Conservation (phyloP, 331 rosid species). For the Malus hybrid region DNA sequence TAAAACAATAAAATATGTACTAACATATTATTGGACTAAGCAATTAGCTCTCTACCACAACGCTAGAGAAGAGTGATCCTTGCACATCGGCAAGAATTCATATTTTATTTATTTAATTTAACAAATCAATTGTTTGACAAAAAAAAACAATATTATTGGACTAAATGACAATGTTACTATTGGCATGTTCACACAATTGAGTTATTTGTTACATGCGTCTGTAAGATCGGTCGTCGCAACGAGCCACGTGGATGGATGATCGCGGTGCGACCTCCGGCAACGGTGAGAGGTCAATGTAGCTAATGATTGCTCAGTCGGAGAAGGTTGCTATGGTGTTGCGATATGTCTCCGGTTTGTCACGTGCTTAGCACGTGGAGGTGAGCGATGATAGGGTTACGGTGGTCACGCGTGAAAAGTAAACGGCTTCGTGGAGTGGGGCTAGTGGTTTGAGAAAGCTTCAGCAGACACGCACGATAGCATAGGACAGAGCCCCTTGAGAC, state of each 20-base stretch:
- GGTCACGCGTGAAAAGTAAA: not conserved
- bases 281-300: not conserved
- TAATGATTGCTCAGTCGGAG: not conserved
- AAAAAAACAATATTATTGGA: too few species aligned
- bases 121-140: too few species aligned
- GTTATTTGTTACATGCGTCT: too few species aligned
- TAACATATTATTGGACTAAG: too few species aligned
- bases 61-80: too few species aligned
- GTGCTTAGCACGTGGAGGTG: not conserved
- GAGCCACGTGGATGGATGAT: not conserved
- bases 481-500: not conserved
- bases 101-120: too few species aligned
- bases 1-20: too few species aligned
- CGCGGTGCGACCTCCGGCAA: too few species aligned
- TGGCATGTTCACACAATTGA: too few species aligned
- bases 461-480: not conserved
- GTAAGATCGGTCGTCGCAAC: not conserved
- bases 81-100: rapidly evolving
- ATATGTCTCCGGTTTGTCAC: not conserved
- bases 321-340: not conserved
- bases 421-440: not conserved
- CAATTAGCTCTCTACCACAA: too few species aligned
- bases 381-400: not conserved
- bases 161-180: too few species aligned
- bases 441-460: not conserved